These are phyloP conservation scores for Hypoxylon sp. DNA, from an alignment of 2,329 filamentous ascomycete genomes.

Conservation along the genomic window DNA sequence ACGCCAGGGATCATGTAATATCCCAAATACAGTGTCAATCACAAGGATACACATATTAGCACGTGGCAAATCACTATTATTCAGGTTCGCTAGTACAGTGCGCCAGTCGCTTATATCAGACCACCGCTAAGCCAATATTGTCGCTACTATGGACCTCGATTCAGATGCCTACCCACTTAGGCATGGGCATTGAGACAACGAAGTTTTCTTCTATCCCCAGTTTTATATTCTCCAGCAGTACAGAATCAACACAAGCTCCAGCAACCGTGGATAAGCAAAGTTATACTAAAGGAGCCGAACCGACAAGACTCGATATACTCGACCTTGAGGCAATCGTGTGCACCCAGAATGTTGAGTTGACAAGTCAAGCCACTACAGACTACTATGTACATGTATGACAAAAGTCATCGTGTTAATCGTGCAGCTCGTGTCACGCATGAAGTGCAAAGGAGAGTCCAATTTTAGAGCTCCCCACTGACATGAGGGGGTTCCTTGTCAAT, in stretches of 20 bases:
- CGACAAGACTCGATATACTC: not conserved
- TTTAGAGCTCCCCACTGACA: slow-evolving; percentile 43
- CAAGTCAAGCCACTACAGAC: slow-evolving; percentile 13
- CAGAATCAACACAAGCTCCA: not conserved
- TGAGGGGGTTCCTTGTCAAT: slow-evolving; percentile 26
- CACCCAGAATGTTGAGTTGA: not conserved
- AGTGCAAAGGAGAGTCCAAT: slow-evolving; percentile 39
- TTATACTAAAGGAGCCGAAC: not conserved
- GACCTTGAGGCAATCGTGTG: not conserved
- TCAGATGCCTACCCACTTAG: slow-evolving; percentile 7
- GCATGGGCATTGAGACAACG: slow-evolving; percentile 2
- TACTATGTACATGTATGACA: slow-evolving; percentile 13
- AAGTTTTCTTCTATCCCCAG: not conserved
- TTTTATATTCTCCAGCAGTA: not conserved
- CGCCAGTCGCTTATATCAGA: not conserved
- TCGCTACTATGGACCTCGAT: slow-evolving; percentile 18
- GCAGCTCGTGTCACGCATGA: slow-evolving; percentile 40
- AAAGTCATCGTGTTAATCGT: slow-evolving; percentile 26
- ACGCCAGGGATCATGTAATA: slow-evolving; percentile 39
- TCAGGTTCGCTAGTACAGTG: slow-evolving; percentile 8
- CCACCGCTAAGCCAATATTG: slow-evolving; percentile 15
- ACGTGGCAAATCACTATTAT: not conserved
- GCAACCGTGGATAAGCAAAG: too few relatives aligned
- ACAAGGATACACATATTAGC: not conserved
- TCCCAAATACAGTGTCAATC: slow-evolving; percentile 20